Evolutionary conservation across 345 rosid species (phyloP), one percentile per base, ranked within the genome.

Genomic region (Gossypium australe): DNA sequence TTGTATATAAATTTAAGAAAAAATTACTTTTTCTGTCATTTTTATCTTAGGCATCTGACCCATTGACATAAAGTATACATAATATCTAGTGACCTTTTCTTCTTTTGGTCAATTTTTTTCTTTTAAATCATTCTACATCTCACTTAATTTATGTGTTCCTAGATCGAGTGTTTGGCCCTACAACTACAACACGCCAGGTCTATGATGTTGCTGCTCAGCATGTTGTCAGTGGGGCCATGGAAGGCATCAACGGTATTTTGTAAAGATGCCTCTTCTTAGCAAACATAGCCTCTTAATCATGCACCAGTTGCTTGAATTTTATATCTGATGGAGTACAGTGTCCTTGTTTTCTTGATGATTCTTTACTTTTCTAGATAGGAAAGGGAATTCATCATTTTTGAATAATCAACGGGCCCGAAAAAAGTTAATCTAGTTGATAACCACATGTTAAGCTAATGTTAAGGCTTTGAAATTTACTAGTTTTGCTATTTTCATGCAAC

Each of bases 121-220:
- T 4, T 4, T 4, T 0, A 34, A 29, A 69, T 45, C 69, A 16
- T 60, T 69, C 38, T 59, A 24, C 43, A 16, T 27, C 45, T 73
- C 44, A 43, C 20, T 72, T 84, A 51, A 47, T 43, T 75, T 38
- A 69, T 16, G 68, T 72, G 51, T 45, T 52, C 67, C 62, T 85
- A 95, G 99, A 95, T 85, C 90, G 94, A 45, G 99, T 95, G 58
- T 93, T 95, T 84, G 99, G 98, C 72, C 99, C 99, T 24, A 93
- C 99, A 41, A 95, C 99, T 76, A 95, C 99, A 63, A 95, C 99
- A n/a, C 96, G 99, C 70, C 97, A 95, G 82, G 98, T 95, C 56
- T 91, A 93, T 78, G 99, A 95, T 85, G 87, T 95, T 79, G 91
- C 98, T 81, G 93, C 98, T 49, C 99, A 95, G 80, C 97, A 95